Evolutionary conservation across 2,329 filamentous ascomycete genomes (phyloP).

Genomic region (Epichloe bromicola): DNA sequence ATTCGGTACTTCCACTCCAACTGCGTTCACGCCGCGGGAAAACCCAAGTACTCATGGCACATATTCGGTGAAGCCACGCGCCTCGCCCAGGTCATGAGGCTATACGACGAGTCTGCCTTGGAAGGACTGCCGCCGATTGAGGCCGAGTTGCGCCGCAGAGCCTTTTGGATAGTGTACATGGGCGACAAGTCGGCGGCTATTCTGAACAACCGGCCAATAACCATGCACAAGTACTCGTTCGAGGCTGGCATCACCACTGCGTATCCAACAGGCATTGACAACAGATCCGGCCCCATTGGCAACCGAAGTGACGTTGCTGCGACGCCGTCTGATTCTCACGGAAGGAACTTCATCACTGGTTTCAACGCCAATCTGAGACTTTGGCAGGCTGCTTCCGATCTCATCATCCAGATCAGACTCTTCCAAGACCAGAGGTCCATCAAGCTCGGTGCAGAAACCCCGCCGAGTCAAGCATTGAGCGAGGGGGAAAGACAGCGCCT

Average conservation of each 20-base stretch:
- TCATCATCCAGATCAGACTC: conserved; percentile 23
- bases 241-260: conserved; percentile 25
- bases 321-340: conserved; percentile 6
- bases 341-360: conserved; percentile 21
- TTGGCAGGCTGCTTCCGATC: conserved; percentile 27
- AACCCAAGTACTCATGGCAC: conserved; percentile 30
- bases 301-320: conserved; percentile 7
- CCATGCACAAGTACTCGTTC: conserved; percentile 29
- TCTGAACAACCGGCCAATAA: conserved; percentile 28
- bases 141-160: conserved; percentile 23
- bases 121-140: conserved; percentile 23
- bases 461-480: conserved; percentile 5
- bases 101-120: conserved; percentile 26
- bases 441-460: conserved; percentile 1
- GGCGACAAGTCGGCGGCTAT: conserved; percentile 27
- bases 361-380: conserved; percentile 29
- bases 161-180: conserved; percentile 27
- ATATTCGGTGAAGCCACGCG: conserved; percentile 31
- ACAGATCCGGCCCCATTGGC: conserved; percentile 8
- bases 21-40: conserved; percentile 29
- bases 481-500: conserved; percentile 18
- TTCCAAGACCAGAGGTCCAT: conserved; percentile 15
- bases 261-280: conserved; percentile 20
- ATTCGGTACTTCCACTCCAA: conserved; percentile 34
- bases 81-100: conserved; percentile 28